Evolutionary conservation across 2,329 filamentous ascomycete genomes (phyloP).

Genomic region (Botryotinia globosa): DNA sequence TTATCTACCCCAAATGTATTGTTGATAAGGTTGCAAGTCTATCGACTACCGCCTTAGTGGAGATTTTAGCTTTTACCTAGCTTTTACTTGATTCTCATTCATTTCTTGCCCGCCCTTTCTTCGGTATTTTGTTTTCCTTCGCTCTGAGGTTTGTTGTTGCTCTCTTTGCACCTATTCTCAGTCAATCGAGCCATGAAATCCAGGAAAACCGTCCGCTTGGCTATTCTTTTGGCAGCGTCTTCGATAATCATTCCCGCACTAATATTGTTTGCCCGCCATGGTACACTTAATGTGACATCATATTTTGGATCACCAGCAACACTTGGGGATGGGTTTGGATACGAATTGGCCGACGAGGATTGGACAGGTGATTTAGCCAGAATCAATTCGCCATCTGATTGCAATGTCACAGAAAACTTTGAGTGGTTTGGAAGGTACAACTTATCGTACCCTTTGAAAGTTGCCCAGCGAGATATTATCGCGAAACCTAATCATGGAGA

Average conservation of each 20-base stretch:
- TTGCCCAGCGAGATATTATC: conserved; percentile 35
- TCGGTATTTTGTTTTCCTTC: not conserved
- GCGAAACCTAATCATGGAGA: conserved; percentile 22
- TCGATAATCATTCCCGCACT: conserved; percentile 1
- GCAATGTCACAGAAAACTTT: not conserved
- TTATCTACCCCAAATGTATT: not conserved
- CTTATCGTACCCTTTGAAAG: conserved; percentile 34
- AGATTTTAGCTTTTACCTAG: not conserved
- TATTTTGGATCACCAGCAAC: not conserved
- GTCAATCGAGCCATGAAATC: conserved; percentile 12
- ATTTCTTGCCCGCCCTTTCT: not conserved
- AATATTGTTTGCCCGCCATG: conserved; percentile 4
- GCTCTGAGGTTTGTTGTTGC: not conserved
- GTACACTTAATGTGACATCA: not conserved
- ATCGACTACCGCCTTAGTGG: not conserved
- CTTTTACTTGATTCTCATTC: not conserved
- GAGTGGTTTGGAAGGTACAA: conserved; percentile 27
- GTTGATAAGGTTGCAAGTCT: not conserved
- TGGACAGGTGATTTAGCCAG: not conserved
- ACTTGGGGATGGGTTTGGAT: not conserved
- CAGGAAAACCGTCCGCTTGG: not conserved
- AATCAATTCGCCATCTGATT: not conserved
- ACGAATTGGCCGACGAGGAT: not conserved
- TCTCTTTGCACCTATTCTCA: not conserved
- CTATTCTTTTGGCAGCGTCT: not conserved